Conservation (phyloP, 179 eudicot species). For the Spinacia oleracea region DNA sequence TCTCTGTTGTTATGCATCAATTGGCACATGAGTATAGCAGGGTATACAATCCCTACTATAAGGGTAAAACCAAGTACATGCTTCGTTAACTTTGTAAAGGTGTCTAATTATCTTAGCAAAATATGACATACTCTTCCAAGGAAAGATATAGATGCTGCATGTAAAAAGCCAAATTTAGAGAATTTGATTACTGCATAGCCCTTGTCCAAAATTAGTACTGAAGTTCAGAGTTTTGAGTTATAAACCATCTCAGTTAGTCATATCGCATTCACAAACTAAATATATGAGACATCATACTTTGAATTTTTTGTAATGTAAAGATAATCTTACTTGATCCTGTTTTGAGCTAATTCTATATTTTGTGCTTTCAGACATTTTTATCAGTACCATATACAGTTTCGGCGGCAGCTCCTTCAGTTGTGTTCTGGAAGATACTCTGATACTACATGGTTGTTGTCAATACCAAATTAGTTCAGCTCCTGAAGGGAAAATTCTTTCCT, state of each 20-base stretch:
- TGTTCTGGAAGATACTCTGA: background rate
- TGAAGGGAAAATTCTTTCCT: background rate
- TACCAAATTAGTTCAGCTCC: background rate
- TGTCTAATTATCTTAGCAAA: background rate
- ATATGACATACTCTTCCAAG: too few species aligned
- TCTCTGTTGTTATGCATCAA: background rate
- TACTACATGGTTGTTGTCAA: too few species aligned
- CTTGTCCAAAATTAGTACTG: too few species aligned
- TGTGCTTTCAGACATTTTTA: background rate
- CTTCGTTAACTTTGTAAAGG: background rate
- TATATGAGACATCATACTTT: background rate
- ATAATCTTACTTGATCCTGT: background rate
- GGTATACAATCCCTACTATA: too few species aligned
- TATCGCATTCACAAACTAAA: background rate
- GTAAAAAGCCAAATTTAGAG: too few species aligned
- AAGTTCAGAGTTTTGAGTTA: background rate
- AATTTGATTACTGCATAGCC: too few species aligned
- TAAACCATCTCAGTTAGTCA: background rate
- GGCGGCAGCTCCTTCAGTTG: background rate
- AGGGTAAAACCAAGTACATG: background rate
- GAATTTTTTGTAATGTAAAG: background rate
- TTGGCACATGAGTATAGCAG: background rate
- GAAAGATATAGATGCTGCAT: too few species aligned
- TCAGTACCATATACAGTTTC: background rate
- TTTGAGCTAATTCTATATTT: background rate